A percentile compares a stretch with the other conserved stretches of the same genome.
phyloP scores from a whole-genome alignment of 2,329 filamentous ascomycete genomes.

The Furcasterigmium sp. region DNA sequence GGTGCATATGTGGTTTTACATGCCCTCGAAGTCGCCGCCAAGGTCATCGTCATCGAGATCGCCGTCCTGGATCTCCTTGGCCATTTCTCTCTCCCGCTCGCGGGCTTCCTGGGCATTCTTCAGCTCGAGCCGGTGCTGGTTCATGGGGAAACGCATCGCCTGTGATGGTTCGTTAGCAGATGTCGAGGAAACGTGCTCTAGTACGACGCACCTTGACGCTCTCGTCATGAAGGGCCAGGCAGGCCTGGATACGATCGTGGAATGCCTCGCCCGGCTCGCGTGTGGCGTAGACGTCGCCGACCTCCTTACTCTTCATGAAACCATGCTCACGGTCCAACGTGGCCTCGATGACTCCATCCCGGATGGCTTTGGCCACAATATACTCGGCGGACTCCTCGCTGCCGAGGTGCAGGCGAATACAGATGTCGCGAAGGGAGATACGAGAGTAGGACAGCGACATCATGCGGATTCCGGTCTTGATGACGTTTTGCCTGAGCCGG shows the following conservation, averaged over 20 bases:
- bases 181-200: too few species aligned
- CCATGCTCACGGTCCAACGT: slow-evolving; percentile 89
- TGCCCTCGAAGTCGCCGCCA: slow-evolving; percentile 91
- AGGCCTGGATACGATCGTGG: slow-evolving; percentile 92
- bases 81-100: slow-evolving; percentile 92
- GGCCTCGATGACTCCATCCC: slow-evolving; percentile 95
- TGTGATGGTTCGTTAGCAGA: slow-evolving; percentile 32
- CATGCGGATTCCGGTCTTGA: slow-evolving; percentile 99
- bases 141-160: slow-evolving; percentile 99
- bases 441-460: slow-evolving; percentile 97
- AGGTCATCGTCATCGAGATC: slow-evolving; percentile 96
- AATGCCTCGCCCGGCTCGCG: slow-evolving; percentile 94
- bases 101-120: slow-evolving; percentile 99
- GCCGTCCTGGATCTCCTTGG: slow-evolving; percentile 97
- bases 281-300: slow-evolving; percentile 93
- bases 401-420: slow-evolving; percentile 86
- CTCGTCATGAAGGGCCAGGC: slow-evolving; percentile 89
- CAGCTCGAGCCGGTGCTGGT: slow-evolving; percentile 92
- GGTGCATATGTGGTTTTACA: slow-evolving; percentile 50
- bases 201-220: slow-evolving; percentile 74
- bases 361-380: slow-evolving; percentile 97
- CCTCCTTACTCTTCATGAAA: slow-evolving; percentile 97
- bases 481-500: slow-evolving; percentile 94
- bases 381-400: slow-evolving; percentile 98
- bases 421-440: slow-evolving; percentile 95